Conservation (phyloP, 2,329 filamentous ascomycete species). For the Colletotrichum camelliae region DNA sequence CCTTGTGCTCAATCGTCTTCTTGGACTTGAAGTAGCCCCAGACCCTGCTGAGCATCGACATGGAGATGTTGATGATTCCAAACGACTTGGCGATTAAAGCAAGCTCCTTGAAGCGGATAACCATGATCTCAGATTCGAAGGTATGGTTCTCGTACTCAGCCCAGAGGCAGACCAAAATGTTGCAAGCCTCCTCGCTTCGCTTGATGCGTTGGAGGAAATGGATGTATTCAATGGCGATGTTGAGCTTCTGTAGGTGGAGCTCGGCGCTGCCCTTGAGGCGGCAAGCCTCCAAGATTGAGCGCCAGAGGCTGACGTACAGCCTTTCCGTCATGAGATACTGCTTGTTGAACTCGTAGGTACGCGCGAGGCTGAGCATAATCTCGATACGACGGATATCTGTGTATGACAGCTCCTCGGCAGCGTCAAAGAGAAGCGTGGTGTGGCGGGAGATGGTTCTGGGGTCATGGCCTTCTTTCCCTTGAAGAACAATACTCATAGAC, state of each 20-base stretch:
- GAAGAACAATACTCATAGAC: constrained; percentile 32
- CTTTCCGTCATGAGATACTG: constrained; percentile 40
- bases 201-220: constrained; percentile 35
- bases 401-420: constrained; percentile 36
- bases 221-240: constrained; percentile 42
- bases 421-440: constrained; percentile 35
- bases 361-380: constrained; percentile 39
- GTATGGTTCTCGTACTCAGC: constrained; percentile 42
- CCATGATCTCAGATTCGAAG: constrained; percentile 35
- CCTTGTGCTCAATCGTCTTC: constrained; percentile 35
- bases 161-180: constrained; percentile 45
- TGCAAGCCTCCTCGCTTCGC: constrained; percentile 40
- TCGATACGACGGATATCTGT: constrained; percentile 36
- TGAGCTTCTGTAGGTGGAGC: constrained; percentile 40
- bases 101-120: constrained; percentile 40
- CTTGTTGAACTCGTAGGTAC: constrained; percentile 36
- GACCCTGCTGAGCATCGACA: constrained; percentile 40
- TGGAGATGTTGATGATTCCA: constrained; percentile 37
- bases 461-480: constrained; percentile 29
- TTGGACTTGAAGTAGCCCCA: constrained; percentile 43
- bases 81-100: constrained; percentile 36
- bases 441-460: neutral
- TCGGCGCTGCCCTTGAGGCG: constrained; percentile 33
- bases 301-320: constrained; percentile 44
- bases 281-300: constrained; percentile 37